Base-by-base conservation (phyloP, 2,329 filamentous ascomycete genomes). In the Xylaria sp. region DNA sequence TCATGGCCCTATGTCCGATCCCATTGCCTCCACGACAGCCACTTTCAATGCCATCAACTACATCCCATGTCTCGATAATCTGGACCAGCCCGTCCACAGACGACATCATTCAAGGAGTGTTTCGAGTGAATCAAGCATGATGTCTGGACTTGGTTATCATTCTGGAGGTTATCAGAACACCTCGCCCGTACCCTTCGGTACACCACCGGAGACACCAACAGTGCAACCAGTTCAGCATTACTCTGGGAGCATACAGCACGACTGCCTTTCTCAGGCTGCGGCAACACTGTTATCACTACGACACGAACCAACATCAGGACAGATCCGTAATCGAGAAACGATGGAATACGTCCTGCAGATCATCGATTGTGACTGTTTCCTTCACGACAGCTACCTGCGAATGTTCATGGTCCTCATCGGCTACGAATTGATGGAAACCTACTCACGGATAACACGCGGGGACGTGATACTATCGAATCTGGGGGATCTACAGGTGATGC, bases 311-410 rank as follows among this genome's bases (percentile, higher is more conserved):
- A 44, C 58, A 49, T 47, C 50, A 2, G 46, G 56, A 3, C 63
- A 60, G 10, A 42, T 42, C n/a, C 56, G 47, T 11, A 61, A 60
- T 37, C 54, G 47, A 35, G 63, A 66, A 3, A 60, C 39, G 30
- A 63, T 65, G 60, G 63, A 63, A 13, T 63, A 66, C 11, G 58
- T 66, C 34, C 44, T 64, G 1, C 62, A 61, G 18, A 63, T 66
- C 52, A 57, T 65, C 42, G 65, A 65, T 9, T 67, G 65, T 50
- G 62, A 65, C 16, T 67, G 65, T 50, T 67, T 67, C 52, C 16
- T 51, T 11, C 50, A 52, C 35, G 65, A 67, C 54, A 59, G 58
- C 18, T 61, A 63, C 9, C 53, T 65, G 34, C 58, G 64, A 13
- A 65, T 67, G 48, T 56, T 67, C 35, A 55, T 65, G 58, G 57